A percentile compares a stretch with the other conserved stretches of the same genome.
These are phyloP conservation scores for Cetraspora pellucida DNA, from an alignment of 192 early-diverging fungal genomes.

Conservation along the genomic window DNA sequence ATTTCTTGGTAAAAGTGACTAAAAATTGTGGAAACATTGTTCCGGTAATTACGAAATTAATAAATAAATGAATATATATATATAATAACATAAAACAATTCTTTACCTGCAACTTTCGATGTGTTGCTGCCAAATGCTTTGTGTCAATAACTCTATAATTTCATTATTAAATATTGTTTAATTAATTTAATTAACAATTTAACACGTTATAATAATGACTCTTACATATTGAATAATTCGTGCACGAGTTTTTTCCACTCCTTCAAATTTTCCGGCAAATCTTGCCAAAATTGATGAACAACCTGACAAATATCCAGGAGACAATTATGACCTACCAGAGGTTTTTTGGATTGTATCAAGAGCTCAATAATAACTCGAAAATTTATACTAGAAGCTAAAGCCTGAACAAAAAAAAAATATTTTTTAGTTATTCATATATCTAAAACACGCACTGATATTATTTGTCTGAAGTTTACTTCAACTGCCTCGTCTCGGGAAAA, in stretches of 20 bases:
- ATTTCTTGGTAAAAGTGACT: conserved; percentile 40
- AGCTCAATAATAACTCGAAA: conserved; percentile 83
- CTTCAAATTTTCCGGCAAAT: conserved; percentile 64
- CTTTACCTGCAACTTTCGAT: conserved; percentile 49
- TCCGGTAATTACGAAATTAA: too few species aligned
- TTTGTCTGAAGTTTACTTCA: conserved; percentile 1
- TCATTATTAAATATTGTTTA: not conserved
- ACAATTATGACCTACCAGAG: conserved; percentile 89
- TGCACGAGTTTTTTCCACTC: conserved; percentile 69
- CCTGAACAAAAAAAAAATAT: not conserved
- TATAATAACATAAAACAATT: not conserved
- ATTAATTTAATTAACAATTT: not conserved
- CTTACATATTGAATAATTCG: conserved; percentile 64
- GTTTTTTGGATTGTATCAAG: conserved; percentile 68
- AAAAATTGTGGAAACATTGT: not conserved
- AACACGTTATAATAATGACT: conserved; percentile 5
- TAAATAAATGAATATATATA: too few species aligned
- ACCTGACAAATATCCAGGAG: conserved; percentile 85
- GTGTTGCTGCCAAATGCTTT: conserved; percentile 66
- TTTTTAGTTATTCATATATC: not conserved
- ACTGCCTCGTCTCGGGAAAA: conserved; percentile 30
- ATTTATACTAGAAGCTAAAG: conserved; percentile 38
- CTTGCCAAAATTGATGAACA: conserved; percentile 71
- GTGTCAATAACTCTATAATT: conserved; percentile 71
- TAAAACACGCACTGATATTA: not conserved